Conservation (phyloP, 192 early-diverging fungal species). For the Kappamyces sp. region DNA sequence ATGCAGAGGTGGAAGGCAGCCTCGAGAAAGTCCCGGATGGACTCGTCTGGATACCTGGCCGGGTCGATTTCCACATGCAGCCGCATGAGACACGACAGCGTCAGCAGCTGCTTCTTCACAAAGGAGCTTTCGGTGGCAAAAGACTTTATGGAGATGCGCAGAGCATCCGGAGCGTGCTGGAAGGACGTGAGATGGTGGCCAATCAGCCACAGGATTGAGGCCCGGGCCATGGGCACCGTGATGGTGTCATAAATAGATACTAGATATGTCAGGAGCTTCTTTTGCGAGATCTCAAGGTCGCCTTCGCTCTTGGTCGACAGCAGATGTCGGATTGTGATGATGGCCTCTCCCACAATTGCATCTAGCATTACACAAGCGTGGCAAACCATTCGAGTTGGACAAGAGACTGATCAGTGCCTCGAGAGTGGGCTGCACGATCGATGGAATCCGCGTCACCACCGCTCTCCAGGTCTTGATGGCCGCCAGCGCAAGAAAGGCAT, state of each 20-base stretch:
- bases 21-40: background rate
- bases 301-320: constrained; percentile 38
- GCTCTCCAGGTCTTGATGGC: constrained; percentile 49
- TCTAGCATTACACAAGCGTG: constrained; percentile 54
- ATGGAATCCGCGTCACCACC: background rate
- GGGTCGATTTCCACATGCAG: constrained; percentile 5
- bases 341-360: constrained; percentile 64
- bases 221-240: constrained; percentile 66
- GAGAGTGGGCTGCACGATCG: constrained; percentile 43
- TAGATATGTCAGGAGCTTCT: constrained; percentile 31
- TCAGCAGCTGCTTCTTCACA: constrained; percentile 79
- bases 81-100: constrained; percentile 45
- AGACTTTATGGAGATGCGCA: constrained; percentile 65
- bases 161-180: constrained; percentile 68
- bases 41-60: constrained; percentile 10
- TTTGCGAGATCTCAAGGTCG: constrained; percentile 16
- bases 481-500: constrained; percentile 58
- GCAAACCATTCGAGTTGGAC: constrained; percentile 34
- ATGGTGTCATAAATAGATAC: constrained; percentile 58
- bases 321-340: constrained; percentile 66
- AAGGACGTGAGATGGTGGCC: constrained; percentile 69
- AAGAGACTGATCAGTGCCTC: constrained; percentile 44
- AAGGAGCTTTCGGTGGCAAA: constrained; percentile 47
- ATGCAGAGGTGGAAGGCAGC: constrained; percentile 69
- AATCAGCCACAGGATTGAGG: constrained; percentile 82